A percentile compares a stretch with the other conserved stretches of the same genome.
These are phyloP conservation scores for Neofusicoccum umdonicola DNA, from an alignment of 2,329 filamentous ascomycete genomes.

Conservation along the genomic window DNA sequence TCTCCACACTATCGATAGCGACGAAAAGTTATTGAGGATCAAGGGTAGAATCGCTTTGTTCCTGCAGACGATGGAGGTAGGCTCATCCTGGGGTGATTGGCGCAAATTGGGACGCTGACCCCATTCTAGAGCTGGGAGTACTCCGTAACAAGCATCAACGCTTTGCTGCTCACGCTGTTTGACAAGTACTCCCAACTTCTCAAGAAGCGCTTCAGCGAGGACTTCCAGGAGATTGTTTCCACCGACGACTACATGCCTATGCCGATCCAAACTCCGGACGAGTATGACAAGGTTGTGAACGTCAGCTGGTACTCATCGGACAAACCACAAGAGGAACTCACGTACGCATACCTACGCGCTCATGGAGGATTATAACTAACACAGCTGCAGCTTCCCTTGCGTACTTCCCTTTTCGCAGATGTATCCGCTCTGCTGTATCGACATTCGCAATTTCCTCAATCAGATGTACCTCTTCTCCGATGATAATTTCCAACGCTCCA, in stretches of 20 bases:
- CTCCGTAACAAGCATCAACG: conserved; percentile 75
- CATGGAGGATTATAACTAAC: conserved; percentile 12
- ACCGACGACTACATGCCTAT: conserved; percentile 99
- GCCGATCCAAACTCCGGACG: conserved; percentile 85
- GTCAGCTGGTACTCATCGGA: conserved; percentile 95
- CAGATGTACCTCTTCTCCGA: conserved; percentile 98
- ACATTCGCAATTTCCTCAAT: conserved; percentile 95
- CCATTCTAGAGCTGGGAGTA: conserved; percentile 76
- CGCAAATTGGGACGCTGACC: conserved; percentile 17
- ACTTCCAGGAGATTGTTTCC: conserved; percentile 87
- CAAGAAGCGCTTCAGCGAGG: conserved; percentile 87
- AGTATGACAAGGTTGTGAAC: conserved; percentile 93
- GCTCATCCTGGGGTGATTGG: conserved; percentile 23
- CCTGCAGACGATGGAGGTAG: conserved; percentile 95
- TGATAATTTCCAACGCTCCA: conserved; percentile 89
- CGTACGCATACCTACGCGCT: conserved; percentile 48
- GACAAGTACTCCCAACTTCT: conserved; percentile 90
- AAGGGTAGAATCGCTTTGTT: conserved; percentile 92
- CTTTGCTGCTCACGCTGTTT: conserved; percentile 83
- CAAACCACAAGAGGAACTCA: conserved; percentile 70
- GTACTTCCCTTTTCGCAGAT: conserved; percentile 98
- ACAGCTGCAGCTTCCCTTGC: conserved; percentile 71
- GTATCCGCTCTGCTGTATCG: conserved; percentile 97
- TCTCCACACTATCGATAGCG: conserved; percentile 76
- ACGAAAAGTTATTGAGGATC: conserved; percentile 87